A percentile compares a stretch with the other conserved stretches of the same genome.
phyloP scores from a whole-genome alignment of 164 flowering plant species.

The Piper longum region DNA sequence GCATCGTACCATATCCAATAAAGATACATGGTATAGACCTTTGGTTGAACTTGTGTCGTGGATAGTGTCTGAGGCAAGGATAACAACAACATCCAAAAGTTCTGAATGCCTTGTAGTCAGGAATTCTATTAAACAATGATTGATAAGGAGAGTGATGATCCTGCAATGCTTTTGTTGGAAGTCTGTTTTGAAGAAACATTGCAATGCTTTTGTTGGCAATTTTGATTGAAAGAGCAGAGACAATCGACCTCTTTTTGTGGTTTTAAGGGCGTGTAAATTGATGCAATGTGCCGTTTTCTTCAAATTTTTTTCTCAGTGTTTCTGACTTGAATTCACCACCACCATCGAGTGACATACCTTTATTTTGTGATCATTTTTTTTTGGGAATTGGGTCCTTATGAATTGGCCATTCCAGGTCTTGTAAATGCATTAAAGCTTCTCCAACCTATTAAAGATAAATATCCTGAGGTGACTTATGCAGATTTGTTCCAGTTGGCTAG shows the following conservation, averaged over 20 bases:
- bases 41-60: no score
- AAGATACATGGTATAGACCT: no score
- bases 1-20: no score
- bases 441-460: constrained; percentile 85
- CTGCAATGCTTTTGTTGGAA: constrained; percentile 1
- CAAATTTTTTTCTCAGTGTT: no score
- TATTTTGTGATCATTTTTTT: neutral
- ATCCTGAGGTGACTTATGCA: constrained; percentile 72
- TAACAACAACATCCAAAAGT: no score
- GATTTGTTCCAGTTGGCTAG: constrained; percentile 95
- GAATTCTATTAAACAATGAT: no score
- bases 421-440: constrained; percentile 84
- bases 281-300: no score
- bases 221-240: neutral
- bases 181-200: no score
- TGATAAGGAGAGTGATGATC: no score
- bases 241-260: neutral
- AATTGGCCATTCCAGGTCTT: constrained; percentile 50
- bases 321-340: neutral
- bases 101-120: no score
- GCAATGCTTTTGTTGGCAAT: constrained; percentile 1
- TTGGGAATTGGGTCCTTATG: constrained; percentile 2
- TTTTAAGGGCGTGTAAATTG: no score
- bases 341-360: neutral
- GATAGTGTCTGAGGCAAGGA: no score